phyloP scores from a whole-genome alignment of 345 rosid species.

The Gossypium arboreum region DNA sequence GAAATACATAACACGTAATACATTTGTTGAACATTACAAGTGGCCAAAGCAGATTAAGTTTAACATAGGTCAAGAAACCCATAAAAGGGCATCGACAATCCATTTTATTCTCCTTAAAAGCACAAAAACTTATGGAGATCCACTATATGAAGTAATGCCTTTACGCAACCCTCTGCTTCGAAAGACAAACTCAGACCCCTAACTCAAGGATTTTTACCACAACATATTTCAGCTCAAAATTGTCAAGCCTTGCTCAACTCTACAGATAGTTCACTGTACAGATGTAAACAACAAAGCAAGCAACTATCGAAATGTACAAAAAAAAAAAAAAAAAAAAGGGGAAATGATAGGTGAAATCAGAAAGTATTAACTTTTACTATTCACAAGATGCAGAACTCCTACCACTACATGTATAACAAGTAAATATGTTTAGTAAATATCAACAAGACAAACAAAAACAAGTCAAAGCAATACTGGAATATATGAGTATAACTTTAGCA shows the following conservation, averaged over 20 bases:
- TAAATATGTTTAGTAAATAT: not conserved
- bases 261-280: not conserved
- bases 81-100: not conserved
- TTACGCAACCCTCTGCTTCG: not conserved
- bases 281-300: not conserved
- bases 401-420: not conserved
- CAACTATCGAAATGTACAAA: not conserved
- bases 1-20: conserved; percentile 2
- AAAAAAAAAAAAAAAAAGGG: not conserved
- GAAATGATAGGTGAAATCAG: not conserved
- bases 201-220: not conserved
- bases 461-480: not conserved
- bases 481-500: not conserved
- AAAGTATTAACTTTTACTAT: not conserved
- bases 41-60: not conserved
- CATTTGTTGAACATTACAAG: conserved; percentile 1
- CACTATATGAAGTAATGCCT: not conserved
- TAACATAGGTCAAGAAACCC: conserved; percentile 6
- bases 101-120: not conserved
- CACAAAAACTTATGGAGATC: not conserved
- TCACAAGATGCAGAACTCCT: not conserved
- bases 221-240: not conserved
- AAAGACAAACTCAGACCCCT: not conserved
- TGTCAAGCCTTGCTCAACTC: not conserved
- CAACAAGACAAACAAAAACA: not conserved